Conservation (phyloP, 2,329 filamentous ascomycete species). For the Furcasterigmium furcatum region DNA sequence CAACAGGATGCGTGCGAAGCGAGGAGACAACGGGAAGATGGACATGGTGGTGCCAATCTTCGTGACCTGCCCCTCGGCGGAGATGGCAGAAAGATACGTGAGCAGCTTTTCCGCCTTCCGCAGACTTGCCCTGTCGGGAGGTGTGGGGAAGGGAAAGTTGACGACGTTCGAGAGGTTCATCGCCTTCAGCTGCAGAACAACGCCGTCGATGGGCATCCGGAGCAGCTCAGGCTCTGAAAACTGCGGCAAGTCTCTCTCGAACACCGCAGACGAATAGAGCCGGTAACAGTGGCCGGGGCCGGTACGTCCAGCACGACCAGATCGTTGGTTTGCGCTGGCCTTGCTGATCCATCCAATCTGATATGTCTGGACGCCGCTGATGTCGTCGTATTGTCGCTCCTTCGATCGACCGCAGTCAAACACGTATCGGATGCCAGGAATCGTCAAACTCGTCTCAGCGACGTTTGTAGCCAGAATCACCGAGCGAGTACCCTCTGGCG, state of each 20-base stretch:
- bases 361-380: conserved; percentile 91
- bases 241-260: conserved; percentile 81
- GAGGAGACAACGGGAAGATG: conserved; percentile 83
- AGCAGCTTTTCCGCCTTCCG: conserved; percentile 83
- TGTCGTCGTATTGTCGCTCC: conserved; percentile 83
- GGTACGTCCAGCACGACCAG: conserved; percentile 91
- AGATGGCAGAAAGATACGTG: conserved; percentile 79
- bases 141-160: conserved; percentile 95
- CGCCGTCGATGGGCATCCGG: conserved; percentile 86
- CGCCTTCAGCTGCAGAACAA: conserved; percentile 90
- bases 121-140: conserved; percentile 73
- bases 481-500: conserved; percentile 77
- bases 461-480: conserved; percentile 95
- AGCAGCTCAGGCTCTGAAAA: conserved; percentile 87
- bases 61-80: conserved; percentile 70
- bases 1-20: conserved; percentile 88
- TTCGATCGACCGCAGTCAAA: conserved; percentile 94
- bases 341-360: conserved; percentile 97
- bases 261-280: conserved; percentile 91
- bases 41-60: conserved; percentile 78
- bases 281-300: conserved; percentile 95
- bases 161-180: conserved; percentile 89
- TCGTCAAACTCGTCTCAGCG: conserved; percentile 94
- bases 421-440: conserved; percentile 91
- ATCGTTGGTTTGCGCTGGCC: conserved; percentile 86